Evolutionary conservation across 2,329 filamentous ascomycete species (phyloP), one percentile per base, ranked within the genome.

Genomic region (Clonostachys sp.): DNA sequence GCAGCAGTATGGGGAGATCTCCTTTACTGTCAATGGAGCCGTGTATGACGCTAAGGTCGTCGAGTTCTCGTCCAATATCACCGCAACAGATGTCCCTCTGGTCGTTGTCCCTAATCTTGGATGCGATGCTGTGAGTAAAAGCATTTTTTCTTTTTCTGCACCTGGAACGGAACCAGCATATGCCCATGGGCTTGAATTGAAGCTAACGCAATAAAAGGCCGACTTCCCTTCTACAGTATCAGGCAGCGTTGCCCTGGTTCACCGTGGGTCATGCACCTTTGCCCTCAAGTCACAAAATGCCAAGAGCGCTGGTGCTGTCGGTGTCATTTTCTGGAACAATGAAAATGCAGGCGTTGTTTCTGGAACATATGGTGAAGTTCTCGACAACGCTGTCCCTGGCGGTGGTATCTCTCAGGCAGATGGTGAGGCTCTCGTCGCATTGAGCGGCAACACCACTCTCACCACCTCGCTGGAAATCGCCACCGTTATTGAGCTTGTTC

Each of bases 241-340:
- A 12, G 77, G 75, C 30, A 73, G 70, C 36, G 73, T 84, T 43
- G 80, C 78, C 12, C 67, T 84, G 20, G 73, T 84, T 46, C 68
- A 70, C 12, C 74, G 81, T 52, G 80, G 80, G 46, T 61, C 61
- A 7, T 85, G 81, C 57, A 61, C 70, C 3, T 84, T 84, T 48
- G 76, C 71, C 6, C 56, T 73, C 36, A 84, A 85, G 63, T 71
- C 76, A 33, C 66, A 70, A 13, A 61, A 76, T 14, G 81, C 81
- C 7, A 73, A 70, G 5, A 63, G 61, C 3, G 78, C 79, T 13
- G 77, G 80, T 30, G 82, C 82, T 3, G 60, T 65, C 4, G 81
- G 68, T 3, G 75, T 73, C 1, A 57, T 84, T 42, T 71, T 84
- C 50, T 83, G 80, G 61, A 81, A 84, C 65, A 82, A 83, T 50